phyloP scores from a whole-genome alignment of 306 rosid genomes.

The Acacia crassicarpa region DNA sequence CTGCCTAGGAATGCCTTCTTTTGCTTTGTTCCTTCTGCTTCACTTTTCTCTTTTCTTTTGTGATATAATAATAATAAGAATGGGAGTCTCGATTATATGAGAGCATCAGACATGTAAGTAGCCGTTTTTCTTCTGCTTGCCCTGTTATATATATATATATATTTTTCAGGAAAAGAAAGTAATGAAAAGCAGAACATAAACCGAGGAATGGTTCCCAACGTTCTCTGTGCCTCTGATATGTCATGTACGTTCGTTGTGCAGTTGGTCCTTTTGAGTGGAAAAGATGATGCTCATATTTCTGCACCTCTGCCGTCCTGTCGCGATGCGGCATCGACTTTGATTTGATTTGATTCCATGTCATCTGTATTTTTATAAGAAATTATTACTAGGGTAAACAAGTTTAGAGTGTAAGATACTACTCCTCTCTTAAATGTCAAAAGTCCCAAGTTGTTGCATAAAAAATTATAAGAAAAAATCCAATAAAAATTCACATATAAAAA shows the following conservation, averaged over 20 bases:
- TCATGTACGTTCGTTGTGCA: background rate
- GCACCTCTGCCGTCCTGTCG: background rate
- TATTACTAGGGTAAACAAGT: too few relatives aligned
- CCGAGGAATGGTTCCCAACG: background rate
- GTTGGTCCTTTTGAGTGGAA: background rate
- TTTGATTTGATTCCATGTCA: background rate
- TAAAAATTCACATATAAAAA: too few relatives aligned
- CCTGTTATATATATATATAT: too few relatives aligned
- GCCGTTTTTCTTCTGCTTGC: background rate
- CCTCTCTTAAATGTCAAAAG: too few relatives aligned
- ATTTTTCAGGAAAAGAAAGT: background rate
- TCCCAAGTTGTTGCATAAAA: too few relatives aligned
- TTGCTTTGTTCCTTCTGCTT: constrained; percentile 33
- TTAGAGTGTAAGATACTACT: background rate
- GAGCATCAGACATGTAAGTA: background rate
- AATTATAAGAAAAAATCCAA: too few relatives aligned
- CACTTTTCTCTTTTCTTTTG: constrained; percentile 13
- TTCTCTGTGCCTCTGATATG: background rate
- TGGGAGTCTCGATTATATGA: background rate
- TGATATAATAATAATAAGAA: background rate
- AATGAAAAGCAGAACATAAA: background rate
- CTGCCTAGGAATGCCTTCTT: constrained; percentile 22
- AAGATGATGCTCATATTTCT: background rate
- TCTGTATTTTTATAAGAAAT: too few relatives aligned
- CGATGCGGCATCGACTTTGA: background rate